A percentile compares a stretch with the other conserved stretches of the same genome.
Conservation (phyloP, 1,139 yeast genomes). For the Hansenula lynferdii region DNA sequence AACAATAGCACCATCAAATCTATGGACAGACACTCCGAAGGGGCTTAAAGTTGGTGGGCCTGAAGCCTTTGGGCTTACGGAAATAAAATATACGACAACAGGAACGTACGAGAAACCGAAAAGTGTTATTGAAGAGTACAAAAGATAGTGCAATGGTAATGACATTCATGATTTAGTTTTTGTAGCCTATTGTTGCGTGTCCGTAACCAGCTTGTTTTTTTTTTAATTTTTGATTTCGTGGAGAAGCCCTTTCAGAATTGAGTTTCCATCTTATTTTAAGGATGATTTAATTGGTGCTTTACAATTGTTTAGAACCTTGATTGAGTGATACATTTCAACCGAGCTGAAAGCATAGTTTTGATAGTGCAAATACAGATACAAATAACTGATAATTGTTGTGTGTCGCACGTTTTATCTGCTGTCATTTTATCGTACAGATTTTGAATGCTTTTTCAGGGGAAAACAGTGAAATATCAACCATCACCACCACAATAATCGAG, state of each 20-base stretch:
- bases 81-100: slow-evolving; percentile 31
- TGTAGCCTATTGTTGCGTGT: neutral
- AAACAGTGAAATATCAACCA: neutral
- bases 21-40: slow-evolving; percentile 31
- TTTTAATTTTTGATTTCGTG: neutral
- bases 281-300: slow-evolving; percentile 1
- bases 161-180: neutral
- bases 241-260: slow-evolving; percentile 1
- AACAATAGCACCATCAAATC: slow-evolving; percentile 31
- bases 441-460: too few species aligned
- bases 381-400: too few species aligned
- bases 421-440: too few species aligned
- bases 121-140: slow-evolving; percentile 33
- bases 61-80: slow-evolving; percentile 23
- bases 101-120: slow-evolving; percentile 28
- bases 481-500: neutral
- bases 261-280: slow-evolving; percentile 1
- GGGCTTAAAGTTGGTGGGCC: slow-evolving; percentile 37
- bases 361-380: too few species aligned
- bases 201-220: neutral
- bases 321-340: too few species aligned
- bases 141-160: neutral
- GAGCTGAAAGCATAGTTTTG: too few species aligned
- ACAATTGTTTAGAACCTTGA: too few species aligned
- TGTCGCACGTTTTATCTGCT: too few species aligned